Base-by-base conservation (phyloP, 2,329 filamentous ascomycete species). In the Penicillium sp. region DNA sequence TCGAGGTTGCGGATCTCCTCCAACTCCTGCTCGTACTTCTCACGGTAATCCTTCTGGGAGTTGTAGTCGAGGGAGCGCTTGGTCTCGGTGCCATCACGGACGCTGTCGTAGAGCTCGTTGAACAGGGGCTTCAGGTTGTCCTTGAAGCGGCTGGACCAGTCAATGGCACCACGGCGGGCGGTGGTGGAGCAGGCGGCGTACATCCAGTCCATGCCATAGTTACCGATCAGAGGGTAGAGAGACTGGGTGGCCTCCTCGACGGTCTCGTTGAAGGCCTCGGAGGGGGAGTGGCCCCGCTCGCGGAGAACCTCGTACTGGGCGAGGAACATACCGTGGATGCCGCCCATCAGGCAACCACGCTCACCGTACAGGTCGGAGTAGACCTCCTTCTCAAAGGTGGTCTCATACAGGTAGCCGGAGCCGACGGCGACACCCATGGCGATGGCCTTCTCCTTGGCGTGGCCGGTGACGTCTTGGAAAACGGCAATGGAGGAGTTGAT, bases 271-370 rank as follows among this genome's bases (percentile, higher is more conserved):
- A 99, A 99, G 70, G 95, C 95, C 85, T 99, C 95, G 73, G 90
- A 94, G 79, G 95, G 95, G 82, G 86, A 90, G 89, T 99, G 95
- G 82, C 95, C 95, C 72, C 91, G 90, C 89, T 99, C 95, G 77
- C 95, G 93, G 82, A 99, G 93, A 71, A 99, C 95, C 87, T 99
- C 95, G 87, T 99, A 99, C 86, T 99, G 95, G 64, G 95, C 95
- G 71, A 99, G 92, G 91, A 99, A 99, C 95, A 99, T 99, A 79
- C 95, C 95, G 88, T 99, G 95, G 83, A 99, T 99, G 82, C 95
- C 95, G 73, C 95, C 95, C 95, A 99, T 99, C 76, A 99, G 86
- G 89, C 95, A 99, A 79, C 95, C 95, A 84, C 95, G 93, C 90
- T 99, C 95, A 82, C 95, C 95, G 86, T 99, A 99, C 71, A 99